Evolutionary conservation across 129 eudicot genomes (phyloP).

Genomic region (Flaveria robusta): DNA sequence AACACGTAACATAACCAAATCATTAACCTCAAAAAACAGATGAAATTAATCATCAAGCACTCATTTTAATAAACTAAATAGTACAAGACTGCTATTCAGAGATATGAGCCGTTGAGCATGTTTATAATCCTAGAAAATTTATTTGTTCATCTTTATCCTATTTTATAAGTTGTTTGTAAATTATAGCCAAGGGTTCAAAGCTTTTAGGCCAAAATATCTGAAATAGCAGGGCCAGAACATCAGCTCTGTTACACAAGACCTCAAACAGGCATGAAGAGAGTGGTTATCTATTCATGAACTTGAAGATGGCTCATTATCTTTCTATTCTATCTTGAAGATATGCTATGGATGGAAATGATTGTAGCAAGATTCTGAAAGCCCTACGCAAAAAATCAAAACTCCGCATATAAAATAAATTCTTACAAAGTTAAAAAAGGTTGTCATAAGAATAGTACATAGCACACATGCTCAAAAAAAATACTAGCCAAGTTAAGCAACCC

Average conservation of each 20-base stretch:
- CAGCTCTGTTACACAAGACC: neutral
- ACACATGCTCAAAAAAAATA: neutral
- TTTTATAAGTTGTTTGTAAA: neutral
- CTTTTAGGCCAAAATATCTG: slow-evolving; percentile 11
- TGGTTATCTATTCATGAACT: neutral
- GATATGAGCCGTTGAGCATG: neutral
- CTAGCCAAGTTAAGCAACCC: neutral
- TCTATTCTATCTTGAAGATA: neutral
- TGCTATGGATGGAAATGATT: neutral
- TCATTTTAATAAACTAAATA: neutral
- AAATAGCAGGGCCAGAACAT: neutral
- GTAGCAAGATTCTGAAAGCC: neutral
- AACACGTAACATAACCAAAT: slow-evolving; percentile 1
- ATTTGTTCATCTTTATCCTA: neutral
- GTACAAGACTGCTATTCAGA: neutral
- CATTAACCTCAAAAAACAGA: neutral
- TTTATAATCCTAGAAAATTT: neutral
- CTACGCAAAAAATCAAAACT: neutral
- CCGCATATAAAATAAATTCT: neutral
- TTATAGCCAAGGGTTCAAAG: neutral
- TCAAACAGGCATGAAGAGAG: neutral
- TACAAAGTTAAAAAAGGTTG: neutral
- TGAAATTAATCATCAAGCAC: neutral
- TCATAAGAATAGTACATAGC: neutral
- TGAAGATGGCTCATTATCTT: neutral